Base-by-base conservation (phyloP, 2,329 filamentous ascomycete species). In the Botryotinia convoluta region DNA sequence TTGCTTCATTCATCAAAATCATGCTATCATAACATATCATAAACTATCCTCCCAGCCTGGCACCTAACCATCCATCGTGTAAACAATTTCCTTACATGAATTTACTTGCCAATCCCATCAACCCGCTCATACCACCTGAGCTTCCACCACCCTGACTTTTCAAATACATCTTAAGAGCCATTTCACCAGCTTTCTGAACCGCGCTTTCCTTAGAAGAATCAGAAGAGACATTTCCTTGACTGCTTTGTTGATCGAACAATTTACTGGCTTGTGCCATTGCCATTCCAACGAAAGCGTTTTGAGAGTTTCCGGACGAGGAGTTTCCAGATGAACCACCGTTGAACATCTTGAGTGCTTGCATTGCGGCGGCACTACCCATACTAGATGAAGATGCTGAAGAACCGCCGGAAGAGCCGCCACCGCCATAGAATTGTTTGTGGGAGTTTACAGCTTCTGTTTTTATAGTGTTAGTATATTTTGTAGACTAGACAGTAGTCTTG, bases 121-220 rank as follows among this genome's bases (percentile, higher is more conserved):
- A 79, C 64, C 84, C 84, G 60, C 84, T 84, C 22, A 76, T 75
- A n/a, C 83, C 79, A 37, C 84, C 82, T 4, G 67, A 69, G 48
- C 16, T 82, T 51, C 85, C 84, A 76, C 86, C 82, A 32, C 87
- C 87, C 81, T 94, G 87, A 78, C 88, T 90, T 88, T 97, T 95
- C 85, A 97, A 84, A 83, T 95, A 97, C 89, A 97, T 92, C 88
- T 97, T 94, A 78, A 97, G 83, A 4, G 94, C 95, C 88, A 93
- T 92, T 86, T 97, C 91, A 2, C 90, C 94, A 4, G 95, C 95
- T 82, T 90, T 86, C 81, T 92, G 90, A 64, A 98, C 85, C 68
- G 90, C 93, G 65, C 90, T 90, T 83, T 97, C 90, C 88, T 97
- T 97, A 83, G 89, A 92, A 8, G 91, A 88, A 39, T 87, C 86